Conservation (phyloP, 192 early-diverging fungal genomes). For the Coemansia sp. region DNA sequence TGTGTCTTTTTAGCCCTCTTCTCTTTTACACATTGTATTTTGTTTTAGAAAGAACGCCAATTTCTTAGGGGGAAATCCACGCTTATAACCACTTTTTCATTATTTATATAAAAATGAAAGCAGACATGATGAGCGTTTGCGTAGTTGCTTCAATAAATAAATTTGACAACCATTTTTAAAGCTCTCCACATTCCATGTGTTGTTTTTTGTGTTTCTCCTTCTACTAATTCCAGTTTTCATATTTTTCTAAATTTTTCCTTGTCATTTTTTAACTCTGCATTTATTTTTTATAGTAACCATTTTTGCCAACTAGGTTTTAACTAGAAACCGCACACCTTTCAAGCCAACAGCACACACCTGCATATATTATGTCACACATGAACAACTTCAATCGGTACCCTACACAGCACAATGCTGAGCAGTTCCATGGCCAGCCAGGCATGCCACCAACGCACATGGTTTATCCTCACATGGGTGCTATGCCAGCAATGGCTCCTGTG, state of each 20-base stretch:
- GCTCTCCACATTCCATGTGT: neutral
- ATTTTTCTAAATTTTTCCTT: neutral
- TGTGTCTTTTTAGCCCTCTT: neutral
- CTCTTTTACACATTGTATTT: neutral
- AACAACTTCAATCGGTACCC: slow-evolving; percentile 5
- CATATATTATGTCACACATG: no score
- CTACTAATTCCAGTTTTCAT: neutral
- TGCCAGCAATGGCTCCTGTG: slow-evolving; percentile 1
- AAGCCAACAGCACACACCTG: no score
- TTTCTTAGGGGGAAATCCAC: no score
- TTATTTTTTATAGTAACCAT: neutral
- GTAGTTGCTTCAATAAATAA: no score
- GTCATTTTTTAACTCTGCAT: no score
- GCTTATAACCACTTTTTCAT: no score
- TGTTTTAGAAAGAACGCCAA: no score
- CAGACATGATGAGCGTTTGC: no score
- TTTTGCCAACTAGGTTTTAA: no score
- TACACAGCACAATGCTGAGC: neutral
- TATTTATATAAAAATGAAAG: no score
- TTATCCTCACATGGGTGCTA: slow-evolving; percentile 1
- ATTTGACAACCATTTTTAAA: neutral
- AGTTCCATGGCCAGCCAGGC: neutral
- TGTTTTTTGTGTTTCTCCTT: neutral
- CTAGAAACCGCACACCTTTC: no score
- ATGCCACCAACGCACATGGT: slow-evolving; percentile 4